Evolutionary conservation across 768 basidiomycete genomes (phyloP).

Genomic region (Boletus fagicola): DNA sequence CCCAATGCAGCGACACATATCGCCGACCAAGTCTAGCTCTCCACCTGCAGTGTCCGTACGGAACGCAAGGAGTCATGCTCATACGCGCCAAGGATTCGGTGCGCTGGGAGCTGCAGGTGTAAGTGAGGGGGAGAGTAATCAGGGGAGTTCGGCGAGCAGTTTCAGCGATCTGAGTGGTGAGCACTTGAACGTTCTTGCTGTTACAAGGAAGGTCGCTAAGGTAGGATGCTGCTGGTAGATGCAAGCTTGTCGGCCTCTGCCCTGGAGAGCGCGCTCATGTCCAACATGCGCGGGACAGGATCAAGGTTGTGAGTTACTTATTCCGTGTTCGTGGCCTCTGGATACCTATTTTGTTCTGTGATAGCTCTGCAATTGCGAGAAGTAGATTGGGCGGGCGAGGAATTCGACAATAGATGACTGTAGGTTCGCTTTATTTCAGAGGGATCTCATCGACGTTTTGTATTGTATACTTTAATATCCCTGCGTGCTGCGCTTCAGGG

Average conservation of each 20-base stretch:
- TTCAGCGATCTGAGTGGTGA: constrained; percentile 86
- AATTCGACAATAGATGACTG: constrained; percentile 24
- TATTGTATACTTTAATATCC: constrained; percentile 8
- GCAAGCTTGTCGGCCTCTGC: constrained; percentile 76
- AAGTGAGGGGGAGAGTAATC: constrained; percentile 59
- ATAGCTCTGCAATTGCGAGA: constrained; percentile 37
- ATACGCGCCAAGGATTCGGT: constrained; percentile 46
- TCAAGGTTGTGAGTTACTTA: constrained; percentile 63
- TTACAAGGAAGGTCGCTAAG: constrained; percentile 1
- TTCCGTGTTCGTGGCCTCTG: neutral
- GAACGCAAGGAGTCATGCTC: constrained; percentile 50
- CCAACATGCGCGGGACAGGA: constrained; percentile 64
- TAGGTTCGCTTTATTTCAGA: neutral
- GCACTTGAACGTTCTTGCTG: constrained; percentile 17
- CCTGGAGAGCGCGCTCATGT: constrained; percentile 75
- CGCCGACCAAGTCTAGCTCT: constrained; percentile 57
- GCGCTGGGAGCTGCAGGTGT: constrained; percentile 39
- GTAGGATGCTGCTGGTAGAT: constrained; percentile 38
- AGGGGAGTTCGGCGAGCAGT: constrained; percentile 74
- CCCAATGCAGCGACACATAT: constrained; percentile 50
- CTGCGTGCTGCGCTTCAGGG: neutral
- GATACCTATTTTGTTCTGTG: neutral
- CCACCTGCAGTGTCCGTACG: constrained; percentile 58
- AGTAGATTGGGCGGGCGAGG: constrained; percentile 32
- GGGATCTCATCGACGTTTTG: neutral